Base-by-base conservation (phyloP, 495 filamentous ascomycete species). In the Xylaria grammica region DNA sequence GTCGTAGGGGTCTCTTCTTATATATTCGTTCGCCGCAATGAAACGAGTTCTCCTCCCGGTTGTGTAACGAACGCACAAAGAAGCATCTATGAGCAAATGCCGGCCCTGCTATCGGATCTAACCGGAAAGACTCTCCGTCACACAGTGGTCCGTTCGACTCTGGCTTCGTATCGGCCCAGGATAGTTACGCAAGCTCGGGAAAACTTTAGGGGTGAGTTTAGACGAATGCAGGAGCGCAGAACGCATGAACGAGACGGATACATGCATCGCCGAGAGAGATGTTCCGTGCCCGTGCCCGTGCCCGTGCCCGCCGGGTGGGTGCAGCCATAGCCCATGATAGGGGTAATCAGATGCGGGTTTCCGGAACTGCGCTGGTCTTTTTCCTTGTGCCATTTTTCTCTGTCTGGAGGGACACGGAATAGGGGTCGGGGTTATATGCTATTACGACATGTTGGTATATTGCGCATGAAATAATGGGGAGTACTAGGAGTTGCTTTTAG, bases 191-290 rank as follows among this genome's bases (percentile, higher is more conserved):
- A 55, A 27, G 8, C 19, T 11, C 17, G 29, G 50, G n/a, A n/a
- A n/a, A n/a, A n/a, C n/a, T n/a, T n/a, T 19, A n/a, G 26, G 11
- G 10, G 5, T 8, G 4, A 5, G 5, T 5, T 4, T 11, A 48
- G n/a, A 24, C 22, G 7, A 24, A 24, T 24, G 19, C n/a, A 15
- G 19, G 19, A 48, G 45, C 5, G 13, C 24, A 19, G 22, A 7
- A 29, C 7, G 54, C 38, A 57, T 57, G 38, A 57, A 57, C 54
- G 54, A 57, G 53, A 29, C 36, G 53, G 53, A 8, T 19, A 26
- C 36, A 7, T 26, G 53, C 53, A 56, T 40, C 52, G 15, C n/a
- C n/a, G n/a, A n/a, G n/a, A n/a, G n/a, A n/a, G n/a, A n/a, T n/a
- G n/a, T n/a, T 9, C 36, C 11, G 42, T 15, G 27, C 19, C 36